Evolutionary conservation across 164 flowering plant species (phyloP), one percentile per base, ranked within the genome.

Genomic region (Umbellularia californica): DNA sequence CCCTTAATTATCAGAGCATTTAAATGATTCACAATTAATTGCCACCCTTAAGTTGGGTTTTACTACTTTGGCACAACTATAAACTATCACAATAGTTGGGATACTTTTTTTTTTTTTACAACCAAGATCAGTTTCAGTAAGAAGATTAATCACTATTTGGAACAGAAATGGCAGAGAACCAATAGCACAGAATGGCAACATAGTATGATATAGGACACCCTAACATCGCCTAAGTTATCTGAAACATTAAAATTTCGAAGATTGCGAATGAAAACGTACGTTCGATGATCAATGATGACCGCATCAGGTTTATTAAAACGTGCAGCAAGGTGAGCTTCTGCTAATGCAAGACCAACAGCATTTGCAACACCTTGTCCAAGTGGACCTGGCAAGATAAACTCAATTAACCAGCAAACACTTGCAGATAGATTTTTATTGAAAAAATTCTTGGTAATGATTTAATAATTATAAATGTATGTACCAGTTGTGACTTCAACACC

Each of bases 301-400:
- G 73, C 75, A 74, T 85, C 90, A 5, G 92, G 88, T 75, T 85
- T 83, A 62, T 88, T 88, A 72, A 79, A 88, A 55, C 87, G 75
- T 35, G 89, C 88, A 24, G 88, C 92, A 60, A 87, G 72, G 70
- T 87, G 88, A 30, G 80, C 82, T 79, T 87, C 89, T 7, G 90
- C 89, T n/a, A 88, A 66, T 58, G 92, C 89, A 24, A 88, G 79
- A 50, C 90, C 88, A 63, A 88, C 92, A 2, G 90, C 92, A 83
- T 88, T 87, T 2, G 90, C 90, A 41, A 87, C 82, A 51, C 92
- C 92, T 75, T 88, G 92, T 51, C 92, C 92, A 3, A 88, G 85
- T 3, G 92, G 92, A 14, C 89, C 90, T 83, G 75, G 63, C 13
- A 73, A 15, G n/a, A 35, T 11, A 65, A 69, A 72, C 23, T n/a